Conservation (phyloP, 305 asterid genomes). For the Solanum hybrid region DNA sequence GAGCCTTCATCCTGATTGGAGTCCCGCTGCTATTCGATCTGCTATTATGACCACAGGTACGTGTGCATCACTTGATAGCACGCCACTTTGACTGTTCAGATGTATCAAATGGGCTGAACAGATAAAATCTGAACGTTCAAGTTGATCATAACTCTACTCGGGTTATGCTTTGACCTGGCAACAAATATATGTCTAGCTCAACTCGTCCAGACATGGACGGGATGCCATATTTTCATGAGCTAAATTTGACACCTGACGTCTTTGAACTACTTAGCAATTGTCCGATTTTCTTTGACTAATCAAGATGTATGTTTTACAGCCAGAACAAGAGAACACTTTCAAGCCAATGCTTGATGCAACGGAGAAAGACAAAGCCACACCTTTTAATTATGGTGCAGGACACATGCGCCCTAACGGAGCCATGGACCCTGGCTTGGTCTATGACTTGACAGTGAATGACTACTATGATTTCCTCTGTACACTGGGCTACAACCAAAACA, state of each 20-base stretch:
- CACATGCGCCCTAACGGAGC: slow-evolving; percentile 61
- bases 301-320: slow-evolving; percentile 16
- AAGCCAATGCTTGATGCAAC: slow-evolving; percentile 19
- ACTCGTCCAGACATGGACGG: neutral
- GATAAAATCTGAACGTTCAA: neutral
- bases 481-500: slow-evolving; percentile 36
- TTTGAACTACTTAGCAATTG: neutral
- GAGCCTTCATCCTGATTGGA: slow-evolving; percentile 58
- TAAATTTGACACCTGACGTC: neutral
- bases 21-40: slow-evolving; percentile 63
- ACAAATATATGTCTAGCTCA: neutral
- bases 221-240: neutral
- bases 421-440: slow-evolving; percentile 64
- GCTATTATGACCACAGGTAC: slow-evolving; percentile 60
- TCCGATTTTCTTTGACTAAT: neutral
- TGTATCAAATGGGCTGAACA: neutral
- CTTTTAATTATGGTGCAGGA: slow-evolving; percentile 49
- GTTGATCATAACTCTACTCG: neutral
- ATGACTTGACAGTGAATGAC: slow-evolving; percentile 42
- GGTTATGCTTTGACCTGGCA: neutral
- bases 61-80: neutral
- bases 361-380: slow-evolving; percentile 17
- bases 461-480: slow-evolving; percentile 57
- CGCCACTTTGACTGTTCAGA: neutral
- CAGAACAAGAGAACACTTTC: slow-evolving; percentile 36